These are phyloP conservation scores for Sphaerulina populicola DNA, from an alignment of 2,329 filamentous ascomycete genomes.

Conservation along the genomic window DNA sequence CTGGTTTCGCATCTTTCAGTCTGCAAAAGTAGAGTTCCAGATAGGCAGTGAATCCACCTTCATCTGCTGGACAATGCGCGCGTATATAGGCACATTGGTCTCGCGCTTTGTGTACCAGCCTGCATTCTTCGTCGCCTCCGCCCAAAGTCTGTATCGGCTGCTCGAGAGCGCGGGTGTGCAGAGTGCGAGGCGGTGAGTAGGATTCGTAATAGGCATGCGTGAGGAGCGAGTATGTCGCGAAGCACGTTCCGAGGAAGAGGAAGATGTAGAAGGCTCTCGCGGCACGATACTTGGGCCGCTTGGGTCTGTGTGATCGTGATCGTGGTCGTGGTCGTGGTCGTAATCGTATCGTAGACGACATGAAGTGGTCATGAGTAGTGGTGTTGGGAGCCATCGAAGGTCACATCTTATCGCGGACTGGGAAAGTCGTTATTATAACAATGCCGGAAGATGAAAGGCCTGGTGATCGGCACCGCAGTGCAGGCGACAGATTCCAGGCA, in stretches of 20 bases:
- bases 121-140: slow-evolving; percentile 52
- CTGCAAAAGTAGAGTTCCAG: slow-evolving; percentile 84
- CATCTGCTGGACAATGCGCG: slow-evolving; percentile 75
- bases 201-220: slow-evolving; percentile 6
- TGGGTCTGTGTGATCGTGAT: slow-evolving; percentile 1
- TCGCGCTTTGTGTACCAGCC: slow-evolving; percentile 62
- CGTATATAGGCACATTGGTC: slow-evolving; percentile 85
- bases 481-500: not conserved
- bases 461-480: slow-evolving; percentile 1
- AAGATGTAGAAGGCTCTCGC: slow-evolving; percentile 42
- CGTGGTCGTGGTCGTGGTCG: not conserved
- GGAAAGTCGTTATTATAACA: not conserved
- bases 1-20: slow-evolving; percentile 56
- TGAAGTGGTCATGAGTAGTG: slow-evolving; percentile 2
- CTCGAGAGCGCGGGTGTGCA: slow-evolving; percentile 8
- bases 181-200: not conserved
- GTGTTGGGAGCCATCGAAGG: slow-evolving; percentile 6
- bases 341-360: not conserved
- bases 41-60: slow-evolving; percentile 83
- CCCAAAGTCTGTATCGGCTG: slow-evolving; percentile 6
- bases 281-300: slow-evolving; percentile 32
- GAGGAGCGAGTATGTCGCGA: slow-evolving; percentile 22
- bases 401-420: not conserved
- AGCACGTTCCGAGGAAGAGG: slow-evolving; percentile 31
- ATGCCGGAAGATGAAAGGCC: not conserved